Evolutionary conservation across 2,329 filamentous ascomycete genomes (phyloP).

Genomic region (Tolypocladium guangdongense): DNA sequence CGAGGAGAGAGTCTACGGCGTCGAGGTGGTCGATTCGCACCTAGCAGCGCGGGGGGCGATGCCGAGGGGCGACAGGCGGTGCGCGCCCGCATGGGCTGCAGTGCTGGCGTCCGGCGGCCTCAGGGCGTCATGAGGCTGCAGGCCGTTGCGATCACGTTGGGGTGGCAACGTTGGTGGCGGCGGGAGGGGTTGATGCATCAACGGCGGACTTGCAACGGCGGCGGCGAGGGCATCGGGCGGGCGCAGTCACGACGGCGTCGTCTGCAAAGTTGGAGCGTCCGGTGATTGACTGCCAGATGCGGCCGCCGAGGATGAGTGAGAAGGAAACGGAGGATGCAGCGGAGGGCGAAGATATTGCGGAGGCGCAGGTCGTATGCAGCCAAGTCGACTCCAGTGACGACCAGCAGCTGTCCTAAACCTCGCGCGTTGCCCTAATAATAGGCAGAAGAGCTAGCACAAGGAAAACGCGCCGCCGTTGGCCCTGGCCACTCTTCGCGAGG

Average conservation of each 20-base stretch:
- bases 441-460: not conserved
- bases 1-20: conserved; percentile 19
- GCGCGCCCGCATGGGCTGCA: conserved; percentile 1
- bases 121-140: conserved; percentile 4
- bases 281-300: too few relatives aligned
- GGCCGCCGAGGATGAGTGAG: not conserved
- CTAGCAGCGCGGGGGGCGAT: not conserved
- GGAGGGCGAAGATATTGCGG: not conserved
- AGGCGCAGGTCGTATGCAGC: not conserved
- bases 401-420: not conserved
- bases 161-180: not conserved
- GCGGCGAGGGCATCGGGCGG: not conserved
- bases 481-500: not conserved
- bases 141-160: conserved; percentile 2
- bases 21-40: not conserved
- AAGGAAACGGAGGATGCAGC: conserved; percentile 1
- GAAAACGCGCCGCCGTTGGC: not conserved
- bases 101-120: not conserved
- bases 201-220: not conserved
- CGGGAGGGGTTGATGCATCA: conserved; percentile 6
- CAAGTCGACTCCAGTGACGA: not conserved
- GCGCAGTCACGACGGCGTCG: not conserved
- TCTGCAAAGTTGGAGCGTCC: too few relatives aligned
- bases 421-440: not conserved
- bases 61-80: not conserved